Percentiles rank a stretch among this genome's conserved stretches.
phyloP scores from a whole-genome alignment of 768 basidiomycete genomes.

The Boletus insuetus region DNA sequence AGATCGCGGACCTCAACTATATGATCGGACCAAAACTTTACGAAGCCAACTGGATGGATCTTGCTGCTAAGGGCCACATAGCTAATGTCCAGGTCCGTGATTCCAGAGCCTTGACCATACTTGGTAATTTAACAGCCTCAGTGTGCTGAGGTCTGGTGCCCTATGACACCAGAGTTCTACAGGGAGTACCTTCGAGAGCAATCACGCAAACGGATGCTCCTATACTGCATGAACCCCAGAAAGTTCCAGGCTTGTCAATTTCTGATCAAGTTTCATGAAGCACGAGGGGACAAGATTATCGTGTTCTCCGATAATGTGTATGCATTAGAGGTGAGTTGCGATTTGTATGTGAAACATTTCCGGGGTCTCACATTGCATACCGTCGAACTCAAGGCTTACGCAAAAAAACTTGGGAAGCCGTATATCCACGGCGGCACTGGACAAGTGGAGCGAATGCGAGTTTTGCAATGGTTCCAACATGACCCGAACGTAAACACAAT shows the following conservation, averaged over 20 bases:
- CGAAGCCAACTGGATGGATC: slow-evolving; percentile 99
- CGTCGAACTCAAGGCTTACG: slow-evolving; percentile 66
- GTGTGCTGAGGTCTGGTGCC: slow-evolving; percentile 99
- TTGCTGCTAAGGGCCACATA: slow-evolving; percentile 98
- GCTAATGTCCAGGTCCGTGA: slow-evolving; percentile 93
- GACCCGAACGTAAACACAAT: slow-evolving; percentile 96
- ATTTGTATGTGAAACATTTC: neutral
- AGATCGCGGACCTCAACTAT: slow-evolving; percentile 97
- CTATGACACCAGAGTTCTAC: slow-evolving; percentile 99
- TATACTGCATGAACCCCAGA: slow-evolving; percentile 99
- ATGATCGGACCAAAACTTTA: slow-evolving; percentile 99
- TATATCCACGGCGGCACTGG: slow-evolving; percentile 97
- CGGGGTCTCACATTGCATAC: slow-evolving; percentile 2
- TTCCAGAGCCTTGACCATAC: neutral
- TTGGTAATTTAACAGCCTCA: slow-evolving; percentile 31
- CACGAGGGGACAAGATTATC: slow-evolving; percentile 97
- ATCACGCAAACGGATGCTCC: slow-evolving; percentile 88
- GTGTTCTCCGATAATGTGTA: slow-evolving; percentile 99
- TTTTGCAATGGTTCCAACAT: slow-evolving; percentile 93
- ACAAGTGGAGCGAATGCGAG: slow-evolving; percentile 93
- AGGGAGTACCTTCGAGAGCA: slow-evolving; percentile 93
- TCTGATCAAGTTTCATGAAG: slow-evolving; percentile 96
- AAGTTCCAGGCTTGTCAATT: slow-evolving; percentile 99
- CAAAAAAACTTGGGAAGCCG: slow-evolving; percentile 87
- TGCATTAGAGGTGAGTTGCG: slow-evolving; percentile 78